Evolutionary conservation across 441 rosid genomes (phyloP).

Genomic region (Eruca vesicaria): DNA sequence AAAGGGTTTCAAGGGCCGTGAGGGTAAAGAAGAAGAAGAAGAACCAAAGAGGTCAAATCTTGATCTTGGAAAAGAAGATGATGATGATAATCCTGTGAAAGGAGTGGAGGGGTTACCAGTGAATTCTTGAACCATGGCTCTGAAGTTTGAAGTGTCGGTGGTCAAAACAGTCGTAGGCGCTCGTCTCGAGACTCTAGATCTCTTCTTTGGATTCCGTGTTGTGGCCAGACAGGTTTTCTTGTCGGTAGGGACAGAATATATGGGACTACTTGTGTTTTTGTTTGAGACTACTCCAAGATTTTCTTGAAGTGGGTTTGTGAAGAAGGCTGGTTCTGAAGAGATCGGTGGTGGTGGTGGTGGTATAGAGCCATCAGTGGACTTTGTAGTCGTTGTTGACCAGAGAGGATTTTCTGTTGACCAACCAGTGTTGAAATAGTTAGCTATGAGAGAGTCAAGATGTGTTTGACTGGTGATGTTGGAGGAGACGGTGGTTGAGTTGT

Average conservation of each 20-base stretch:
- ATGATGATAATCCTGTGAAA: conserved; percentile 43
- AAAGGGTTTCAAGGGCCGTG: conserved; percentile 64
- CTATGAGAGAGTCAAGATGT: conserved; percentile 34
- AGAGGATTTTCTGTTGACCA: conserved; percentile 23
- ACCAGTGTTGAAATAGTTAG: conserved; percentile 29
- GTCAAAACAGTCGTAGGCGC: conserved; percentile 74
- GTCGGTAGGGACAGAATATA: conserved; percentile 32
- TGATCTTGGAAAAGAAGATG: conserved; percentile 41
- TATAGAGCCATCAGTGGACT: conserved; percentile 14
- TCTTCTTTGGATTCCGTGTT: conserved; percentile 54
- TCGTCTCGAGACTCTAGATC: conserved; percentile 66
- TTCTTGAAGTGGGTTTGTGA: conserved; percentile 25
- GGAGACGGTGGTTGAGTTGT: conserved; percentile 31
- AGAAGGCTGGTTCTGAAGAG: conserved; percentile 14
- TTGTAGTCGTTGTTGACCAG: conserved; percentile 17
- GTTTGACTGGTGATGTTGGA: conserved; percentile 26
- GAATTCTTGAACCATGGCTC: conserved; percentile 82
- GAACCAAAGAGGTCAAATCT: conserved; percentile 50
- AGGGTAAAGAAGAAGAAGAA: conserved; percentile 23
- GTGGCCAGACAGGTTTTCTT: conserved; percentile 30
- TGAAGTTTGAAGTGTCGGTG: conserved; percentile 68
- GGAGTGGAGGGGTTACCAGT: conserved; percentile 77
- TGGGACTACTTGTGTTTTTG: conserved; percentile 20
- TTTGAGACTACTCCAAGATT: background rate
- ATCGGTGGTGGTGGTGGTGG: conserved; percentile 6